These are phyloP conservation scores for Fusarium sacchari DNA, from an alignment of 2,329 filamentous ascomycete species.

Conservation along the genomic window DNA sequence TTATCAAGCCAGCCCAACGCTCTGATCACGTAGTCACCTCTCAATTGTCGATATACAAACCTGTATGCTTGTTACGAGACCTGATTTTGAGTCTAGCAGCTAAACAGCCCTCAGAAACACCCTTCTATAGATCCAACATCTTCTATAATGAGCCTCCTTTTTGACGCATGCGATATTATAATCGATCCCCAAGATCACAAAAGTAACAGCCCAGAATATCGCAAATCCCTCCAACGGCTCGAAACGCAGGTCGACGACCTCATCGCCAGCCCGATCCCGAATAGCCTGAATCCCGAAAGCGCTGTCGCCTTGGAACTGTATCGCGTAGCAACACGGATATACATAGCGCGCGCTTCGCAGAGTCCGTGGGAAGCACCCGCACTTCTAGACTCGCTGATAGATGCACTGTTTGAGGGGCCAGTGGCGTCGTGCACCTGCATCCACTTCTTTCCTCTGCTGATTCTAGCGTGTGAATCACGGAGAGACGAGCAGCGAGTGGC, in stretches of 20 bases:
- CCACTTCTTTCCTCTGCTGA: conserved; percentile 50
- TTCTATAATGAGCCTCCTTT: conserved; percentile 28
- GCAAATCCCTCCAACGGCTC: conserved; percentile 9
- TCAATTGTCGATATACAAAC: background rate
- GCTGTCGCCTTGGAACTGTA: conserved; percentile 8
- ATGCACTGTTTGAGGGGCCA: conserved; percentile 29
- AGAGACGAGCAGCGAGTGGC: conserved; percentile 46
- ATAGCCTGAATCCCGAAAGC: background rate
- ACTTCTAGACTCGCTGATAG: conserved; percentile 34
- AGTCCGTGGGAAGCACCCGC: conserved; percentile 32
- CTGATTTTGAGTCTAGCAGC: fast-evolving
- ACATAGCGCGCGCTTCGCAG: conserved; percentile 36
- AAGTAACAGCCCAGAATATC: conserved; percentile 15
- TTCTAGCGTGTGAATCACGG: conserved; percentile 49
- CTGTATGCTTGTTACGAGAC: background rate
- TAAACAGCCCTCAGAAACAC: background rate
- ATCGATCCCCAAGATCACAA: conserved; percentile 21
- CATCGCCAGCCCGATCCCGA: background rate
- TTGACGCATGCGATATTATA: conserved; percentile 16
- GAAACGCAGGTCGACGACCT: conserved; percentile 7
- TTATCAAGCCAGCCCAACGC: fast-evolving
- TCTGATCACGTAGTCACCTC: background rate
- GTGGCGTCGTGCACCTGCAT: conserved; percentile 31
- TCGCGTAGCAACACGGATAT: conserved; percentile 29
- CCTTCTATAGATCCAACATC: conserved; percentile 15